phyloP scores from a whole-genome alignment of 2,329 filamentous ascomycete species.

The Aspergillus tamarii region DNA sequence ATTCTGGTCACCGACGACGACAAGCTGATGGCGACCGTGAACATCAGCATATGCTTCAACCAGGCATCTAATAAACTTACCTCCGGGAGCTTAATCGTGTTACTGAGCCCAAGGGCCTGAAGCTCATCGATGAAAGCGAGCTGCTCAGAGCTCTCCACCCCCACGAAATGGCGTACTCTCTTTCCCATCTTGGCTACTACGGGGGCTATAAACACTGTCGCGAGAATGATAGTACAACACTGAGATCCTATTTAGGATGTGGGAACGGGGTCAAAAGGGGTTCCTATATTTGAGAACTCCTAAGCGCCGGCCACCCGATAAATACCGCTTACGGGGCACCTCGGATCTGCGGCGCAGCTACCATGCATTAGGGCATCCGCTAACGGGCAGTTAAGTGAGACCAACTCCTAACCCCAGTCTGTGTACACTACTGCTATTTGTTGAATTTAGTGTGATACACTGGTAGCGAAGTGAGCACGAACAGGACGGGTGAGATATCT shows the following conservation, averaged over 20 bases:
- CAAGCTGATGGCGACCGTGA: background rate
- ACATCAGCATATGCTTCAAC: background rate
- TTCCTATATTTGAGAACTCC: background rate
- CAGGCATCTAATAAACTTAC: background rate
- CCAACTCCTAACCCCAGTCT: background rate
- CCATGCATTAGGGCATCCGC: background rate
- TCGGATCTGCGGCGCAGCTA: background rate
- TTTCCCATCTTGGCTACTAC: background rate
- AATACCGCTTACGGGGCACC: background rate
- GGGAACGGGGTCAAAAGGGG: background rate
- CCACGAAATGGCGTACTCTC: slow-evolving; percentile 33
- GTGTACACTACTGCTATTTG: background rate
- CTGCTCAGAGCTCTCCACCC: slow-evolving; percentile 57
- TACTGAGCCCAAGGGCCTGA: slow-evolving; percentile 20
- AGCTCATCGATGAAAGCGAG: slow-evolving; percentile 24
- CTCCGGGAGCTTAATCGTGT: slow-evolving; percentile 21
- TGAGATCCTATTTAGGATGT: background rate
- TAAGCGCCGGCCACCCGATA: background rate
- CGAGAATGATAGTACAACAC: too few species aligned
- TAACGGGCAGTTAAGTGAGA: background rate
- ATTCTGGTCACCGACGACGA: slow-evolving; percentile 10
- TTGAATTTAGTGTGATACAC: background rate
- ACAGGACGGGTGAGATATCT: background rate
- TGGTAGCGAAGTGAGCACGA: background rate
- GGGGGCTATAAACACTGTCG: background rate